Evolutionary conservation across 768 basidiomycete genomes (phyloP).

Genomic region (Suillus subluteus): DNA sequence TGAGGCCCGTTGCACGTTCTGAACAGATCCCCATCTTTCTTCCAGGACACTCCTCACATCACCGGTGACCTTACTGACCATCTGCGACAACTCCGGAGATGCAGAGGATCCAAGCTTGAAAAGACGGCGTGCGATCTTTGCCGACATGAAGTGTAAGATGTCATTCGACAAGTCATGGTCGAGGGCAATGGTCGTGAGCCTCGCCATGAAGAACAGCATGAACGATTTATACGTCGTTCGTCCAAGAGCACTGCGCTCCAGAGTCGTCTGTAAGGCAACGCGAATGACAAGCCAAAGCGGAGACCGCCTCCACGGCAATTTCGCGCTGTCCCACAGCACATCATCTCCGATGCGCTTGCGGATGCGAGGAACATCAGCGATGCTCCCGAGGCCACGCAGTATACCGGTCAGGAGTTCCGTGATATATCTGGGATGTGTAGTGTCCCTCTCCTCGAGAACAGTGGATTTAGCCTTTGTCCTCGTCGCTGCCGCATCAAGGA

Average conservation of each 20-base stretch:
- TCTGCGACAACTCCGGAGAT: slow-evolving; percentile 21
- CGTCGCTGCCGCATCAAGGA: slow-evolving; percentile 33
- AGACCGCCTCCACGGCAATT: slow-evolving; percentile 52
- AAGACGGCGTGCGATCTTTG: slow-evolving; percentile 42
- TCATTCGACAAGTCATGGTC: slow-evolving; percentile 30
- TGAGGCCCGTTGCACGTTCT: slow-evolving; percentile 27
- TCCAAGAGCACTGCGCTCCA: slow-evolving; percentile 22
- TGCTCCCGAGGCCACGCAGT: slow-evolving; percentile 40
- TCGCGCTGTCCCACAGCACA: slow-evolving; percentile 43
- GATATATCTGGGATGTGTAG: slow-evolving; percentile 49
- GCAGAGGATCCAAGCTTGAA: slow-evolving; percentile 36
- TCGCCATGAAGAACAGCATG: slow-evolving; percentile 34
- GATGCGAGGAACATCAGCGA: slow-evolving; percentile 33
- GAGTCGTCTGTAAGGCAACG: slow-evolving; percentile 46
- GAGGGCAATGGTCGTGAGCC: slow-evolving; percentile 16
- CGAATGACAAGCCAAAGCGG: slow-evolving; percentile 54
- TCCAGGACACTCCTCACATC: slow-evolving; percentile 29
- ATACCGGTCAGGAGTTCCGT: slow-evolving; percentile 53
- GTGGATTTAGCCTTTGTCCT: slow-evolving; percentile 39
- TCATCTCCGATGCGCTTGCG: slow-evolving; percentile 52
- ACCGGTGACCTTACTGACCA: slow-evolving; percentile 15
- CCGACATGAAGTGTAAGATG: slow-evolving; percentile 38
- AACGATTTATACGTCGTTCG: slow-evolving; percentile 35
- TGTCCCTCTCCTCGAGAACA: slow-evolving; percentile 32
- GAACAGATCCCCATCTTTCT: slow-evolving; percentile 40